A percentile compares a stretch with the other conserved stretches of the same genome.
These are phyloP conservation scores for Umbelopsis ramanniana DNA, from an alignment of 192 early-diverging fungal genomes.

Conservation along the genomic window DNA sequence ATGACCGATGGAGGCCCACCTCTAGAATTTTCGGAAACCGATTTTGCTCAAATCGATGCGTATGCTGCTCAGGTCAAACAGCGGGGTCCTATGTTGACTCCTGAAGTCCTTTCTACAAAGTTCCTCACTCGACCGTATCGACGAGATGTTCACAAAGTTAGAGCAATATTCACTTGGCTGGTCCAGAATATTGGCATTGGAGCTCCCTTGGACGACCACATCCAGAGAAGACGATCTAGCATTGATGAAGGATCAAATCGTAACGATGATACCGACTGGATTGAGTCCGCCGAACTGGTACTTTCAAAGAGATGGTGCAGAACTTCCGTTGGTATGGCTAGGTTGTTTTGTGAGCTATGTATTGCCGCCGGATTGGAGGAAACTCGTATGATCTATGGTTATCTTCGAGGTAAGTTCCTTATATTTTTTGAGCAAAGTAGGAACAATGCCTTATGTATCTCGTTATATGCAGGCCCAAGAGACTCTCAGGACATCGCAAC, in stretches of 20 bases:
- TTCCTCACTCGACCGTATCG: constrained; percentile 70
- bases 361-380: constrained; percentile 54
- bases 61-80: constrained; percentile 70
- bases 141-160: constrained; percentile 58
- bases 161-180: constrained; percentile 72
- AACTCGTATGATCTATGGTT: constrained; percentile 50
- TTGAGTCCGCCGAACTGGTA: constrained; percentile 47
- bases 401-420: constrained; percentile 37
- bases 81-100: constrained; percentile 59
- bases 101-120: constrained; percentile 63
- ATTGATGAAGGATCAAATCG: not conserved
- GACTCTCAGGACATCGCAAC: constrained; percentile 22
- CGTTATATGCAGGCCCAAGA: not conserved
- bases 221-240: constrained; percentile 4
- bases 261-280: not conserved
- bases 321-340: constrained; percentile 51
- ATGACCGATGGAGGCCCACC: not conserved
- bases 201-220: not conserved
- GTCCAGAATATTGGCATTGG: constrained; percentile 61
- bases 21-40: constrained; percentile 19
- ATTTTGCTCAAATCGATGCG: constrained; percentile 68
- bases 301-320: constrained; percentile 39
- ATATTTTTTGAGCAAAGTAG: not conserved
- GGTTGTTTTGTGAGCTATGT: constrained; percentile 56
- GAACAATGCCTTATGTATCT: not conserved